Evolutionary conservation across 495 filamentous ascomycete genomes (phyloP).

Genomic region (Daldinia concentrica): DNA sequence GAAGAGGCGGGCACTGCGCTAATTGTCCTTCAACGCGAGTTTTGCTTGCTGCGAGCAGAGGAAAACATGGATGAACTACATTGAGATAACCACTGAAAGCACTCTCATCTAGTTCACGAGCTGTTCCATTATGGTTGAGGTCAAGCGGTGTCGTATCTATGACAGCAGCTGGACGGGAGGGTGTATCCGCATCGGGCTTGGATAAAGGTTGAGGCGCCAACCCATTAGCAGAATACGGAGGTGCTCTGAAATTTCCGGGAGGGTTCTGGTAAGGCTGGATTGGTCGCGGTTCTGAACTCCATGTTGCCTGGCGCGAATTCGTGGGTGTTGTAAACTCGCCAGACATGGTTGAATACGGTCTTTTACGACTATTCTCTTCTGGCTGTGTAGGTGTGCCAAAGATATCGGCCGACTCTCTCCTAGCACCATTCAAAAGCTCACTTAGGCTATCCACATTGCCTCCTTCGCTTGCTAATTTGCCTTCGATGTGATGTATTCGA

Average conservation of each 20-base stretch:
- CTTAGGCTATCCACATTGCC: conserved; percentile 41
- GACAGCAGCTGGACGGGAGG: conserved; percentile 44
- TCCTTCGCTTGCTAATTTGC: conserved; percentile 55
- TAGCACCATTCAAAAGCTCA: conserved; percentile 45
- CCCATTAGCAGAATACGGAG: conserved; percentile 56
- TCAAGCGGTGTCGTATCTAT: conserved; percentile 47
- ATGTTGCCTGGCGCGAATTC: conserved; percentile 44
- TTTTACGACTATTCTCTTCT: conserved; percentile 53
- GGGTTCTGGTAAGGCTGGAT: conserved; percentile 53
- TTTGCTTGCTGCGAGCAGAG: conserved; percentile 75
- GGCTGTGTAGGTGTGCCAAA: conserved; percentile 47
- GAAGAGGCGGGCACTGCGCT: conserved; percentile 63
- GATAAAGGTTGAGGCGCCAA: conserved; percentile 50
- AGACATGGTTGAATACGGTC: conserved; percentile 59
- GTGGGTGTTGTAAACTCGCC: conserved; percentile 49
- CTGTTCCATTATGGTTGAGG: conserved; percentile 40
- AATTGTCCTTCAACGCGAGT: conserved; percentile 68
- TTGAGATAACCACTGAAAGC: conserved; percentile 72
- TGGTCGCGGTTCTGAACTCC: conserved; percentile 52
- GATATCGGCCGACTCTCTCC: conserved; percentile 50
- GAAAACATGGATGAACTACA: conserved; percentile 76
- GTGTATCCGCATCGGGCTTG: conserved; percentile 39
- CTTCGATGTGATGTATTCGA: conserved; percentile 83
- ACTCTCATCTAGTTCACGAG: conserved; percentile 55
- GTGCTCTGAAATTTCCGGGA: conserved; percentile 32